Evolutionary conservation across 192 early-diverging fungal genomes (phyloP).

Genomic region (Diversispora epigaea): DNA sequence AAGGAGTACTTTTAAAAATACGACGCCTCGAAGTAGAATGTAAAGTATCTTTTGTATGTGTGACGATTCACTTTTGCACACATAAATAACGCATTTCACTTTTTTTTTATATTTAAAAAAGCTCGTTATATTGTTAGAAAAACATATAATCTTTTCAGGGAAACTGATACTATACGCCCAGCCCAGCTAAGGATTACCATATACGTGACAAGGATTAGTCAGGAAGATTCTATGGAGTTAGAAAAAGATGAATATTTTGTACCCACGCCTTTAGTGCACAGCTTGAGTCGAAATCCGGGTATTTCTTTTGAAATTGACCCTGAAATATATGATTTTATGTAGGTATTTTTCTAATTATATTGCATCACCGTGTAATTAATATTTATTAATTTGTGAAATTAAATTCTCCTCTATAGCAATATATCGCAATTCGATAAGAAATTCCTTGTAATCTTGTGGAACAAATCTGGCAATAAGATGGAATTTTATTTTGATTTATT

Average conservation of each 20-base stretch:
- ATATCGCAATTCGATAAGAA: slow-evolving; percentile 15
- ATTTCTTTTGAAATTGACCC: slow-evolving; percentile 23
- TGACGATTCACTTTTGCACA: too few species aligned
- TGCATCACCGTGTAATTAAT: background rate
- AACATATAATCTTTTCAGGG: too few species aligned
- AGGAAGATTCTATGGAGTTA: background rate
- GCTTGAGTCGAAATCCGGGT: too few species aligned
- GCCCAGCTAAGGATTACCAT: background rate
- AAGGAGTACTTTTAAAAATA: too few species aligned
- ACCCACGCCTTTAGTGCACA: background rate
- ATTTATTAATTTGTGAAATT: background rate
- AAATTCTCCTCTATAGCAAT: too few species aligned
- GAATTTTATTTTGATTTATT: slow-evolving; percentile 6
- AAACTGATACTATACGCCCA: too few species aligned
- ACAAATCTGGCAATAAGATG: background rate
- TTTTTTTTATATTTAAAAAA: too few species aligned
- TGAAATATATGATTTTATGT: slow-evolving; percentile 14
- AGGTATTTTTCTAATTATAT: background rate
- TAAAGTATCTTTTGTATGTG: too few species aligned
- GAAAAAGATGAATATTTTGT: slow-evolving; percentile 9
- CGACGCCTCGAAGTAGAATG: too few species aligned
- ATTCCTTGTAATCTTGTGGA: slow-evolving; percentile 17
- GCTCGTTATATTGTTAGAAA: too few species aligned
- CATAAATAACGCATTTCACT: too few species aligned
- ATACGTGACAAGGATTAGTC: background rate